phyloP scores from a whole-genome alignment of 164 flowering plant genomes.

The Stephania japonica region DNA sequence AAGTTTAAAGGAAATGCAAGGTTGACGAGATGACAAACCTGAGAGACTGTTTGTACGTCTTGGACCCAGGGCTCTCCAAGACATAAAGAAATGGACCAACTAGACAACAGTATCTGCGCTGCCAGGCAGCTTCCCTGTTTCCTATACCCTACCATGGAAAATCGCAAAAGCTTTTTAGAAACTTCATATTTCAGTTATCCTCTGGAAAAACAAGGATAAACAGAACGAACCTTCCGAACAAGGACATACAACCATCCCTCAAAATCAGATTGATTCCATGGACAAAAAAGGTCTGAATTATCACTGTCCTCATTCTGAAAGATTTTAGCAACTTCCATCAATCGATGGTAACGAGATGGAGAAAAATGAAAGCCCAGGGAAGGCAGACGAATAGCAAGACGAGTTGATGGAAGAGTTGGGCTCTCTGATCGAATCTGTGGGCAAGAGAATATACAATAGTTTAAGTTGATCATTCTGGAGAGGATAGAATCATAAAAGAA shows the following conservation, averaged over 20 bases:
- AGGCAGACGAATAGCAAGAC: conserved; percentile 77
- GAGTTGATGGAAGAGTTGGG: conserved; percentile 70
- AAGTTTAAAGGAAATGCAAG: neutral
- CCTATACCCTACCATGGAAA: conserved; percentile 67
- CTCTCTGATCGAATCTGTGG: conserved; percentile 59
- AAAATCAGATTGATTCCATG: conserved; percentile 91
- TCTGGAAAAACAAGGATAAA: neutral
- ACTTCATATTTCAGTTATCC: neutral
- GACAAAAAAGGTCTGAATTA: conserved; percentile 37
- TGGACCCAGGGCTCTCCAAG: conserved; percentile 72
- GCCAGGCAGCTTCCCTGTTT: conserved; percentile 95
- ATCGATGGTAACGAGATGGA: conserved; percentile 93
- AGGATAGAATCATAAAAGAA: neutral
- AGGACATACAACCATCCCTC: conserved; percentile 89
- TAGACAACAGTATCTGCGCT: conserved; percentile 70
- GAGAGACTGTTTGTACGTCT: conserved; percentile 66
- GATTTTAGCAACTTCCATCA: conserved; percentile 78
- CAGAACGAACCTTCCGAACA: conserved; percentile 61
- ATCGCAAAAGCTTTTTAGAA: conserved; percentile 6
- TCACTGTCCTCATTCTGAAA: conserved; percentile 54
- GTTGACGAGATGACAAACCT: conserved; percentile 40
- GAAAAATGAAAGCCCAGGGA: conserved; percentile 87
- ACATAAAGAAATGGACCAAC: conserved; percentile 85
- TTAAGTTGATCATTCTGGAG: neutral
- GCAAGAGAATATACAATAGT: conserved; percentile 6